Base-by-base conservation (phyloP, 257 asterid species). In the Penstemon eatonii region DNA sequence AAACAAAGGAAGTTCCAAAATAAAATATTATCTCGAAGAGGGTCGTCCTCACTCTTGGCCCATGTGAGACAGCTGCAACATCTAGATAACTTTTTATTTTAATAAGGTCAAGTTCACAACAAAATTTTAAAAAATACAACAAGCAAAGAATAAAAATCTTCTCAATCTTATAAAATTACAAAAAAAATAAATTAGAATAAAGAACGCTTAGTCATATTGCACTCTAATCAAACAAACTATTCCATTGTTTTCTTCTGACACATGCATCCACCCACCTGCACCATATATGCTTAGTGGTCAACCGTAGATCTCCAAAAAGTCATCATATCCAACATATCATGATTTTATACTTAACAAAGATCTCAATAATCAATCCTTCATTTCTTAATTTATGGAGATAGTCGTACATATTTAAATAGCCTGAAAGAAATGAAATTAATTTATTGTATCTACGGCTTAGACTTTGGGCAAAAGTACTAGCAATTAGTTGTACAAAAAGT, bases 1-100 rank as follows among this genome's bases (percentile, higher is more conserved):
- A 51, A 11, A 2, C 25, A 60, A 60, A 41, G 7, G 8, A 59
- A 59, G 13, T 59, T 18, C 19, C 19, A 59, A 39, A 40, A 2
- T 36, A 40, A 40, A 60, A 13, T 42, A 42, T 8, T 43, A 42
- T 60, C 61, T 66, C 57, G 75, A 60, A 52, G 69, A 52, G 69
- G 40, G 63, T 74, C 72, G 43, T 33, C 69, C 50, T 18, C 71
- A 52, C 52, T 38, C 65, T 63, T 73, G 64, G 76, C 83, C 56
- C 77, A 64, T 65, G 76, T 68, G 81, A 51, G 50, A 68, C 78
- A 75, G 73, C 78, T 72, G 69, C 69, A 68, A 59, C 73, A 71
- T 71, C 83, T 75, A 71, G 70, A 75, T 47, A 59, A 64, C 55
- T 74, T 50, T 25, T 57, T 55, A 70, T 7, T 60, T 49, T 74